Base-by-base conservation (phyloP, 176 grass and related monocot species). In the Thalia dealbata region DNA sequence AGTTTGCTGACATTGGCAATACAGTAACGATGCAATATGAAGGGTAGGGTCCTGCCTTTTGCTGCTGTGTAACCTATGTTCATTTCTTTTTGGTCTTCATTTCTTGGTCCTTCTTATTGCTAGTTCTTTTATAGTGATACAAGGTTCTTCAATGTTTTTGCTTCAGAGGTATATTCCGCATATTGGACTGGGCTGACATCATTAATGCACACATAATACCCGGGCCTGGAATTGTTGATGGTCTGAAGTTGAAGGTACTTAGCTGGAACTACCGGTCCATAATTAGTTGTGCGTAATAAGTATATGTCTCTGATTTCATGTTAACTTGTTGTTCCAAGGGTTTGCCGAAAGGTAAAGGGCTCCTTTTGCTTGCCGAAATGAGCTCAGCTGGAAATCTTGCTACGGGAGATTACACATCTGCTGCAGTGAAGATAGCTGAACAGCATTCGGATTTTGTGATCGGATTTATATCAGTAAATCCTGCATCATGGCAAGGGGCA, bases 21-120 rank as follows among this genome's bases (percentile, higher is more conserved):
- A 92, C 89, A 14, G 87, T 97, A 26, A 88, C 89, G 19, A 97
- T 92, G 89, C 93, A 92, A 81, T 92, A 92, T 72, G 93, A 97
- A 82, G 89, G 93, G 89, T 90, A 67, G 90, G 84, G 84, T 69
- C 30, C 35, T 44, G 11, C 1, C 3, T 38, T 46, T 75, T 27
- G 15, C 63, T 26, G 15, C 25, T 71, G 14, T n/a, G 14, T 51
- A 45, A 13, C 16, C 7, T 14, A 23, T 71, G 55, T 23, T 5
- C 71, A 67, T 9, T 56, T 22, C 24, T 41, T 44, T 48, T 10
- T 0, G 15, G 70, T 74, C 2, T 41, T 78, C 41, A 14, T 73
- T 45, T 35, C 16, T 22, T 54, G 54, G 70, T 65, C 27, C 4
- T 58, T 26, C 26, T 58, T 15, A 0, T 23, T 3, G 44, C 18